phyloP scores from a whole-genome alignment of 2,329 filamentous ascomycete species.

The Aspergillus sp. region DNA sequence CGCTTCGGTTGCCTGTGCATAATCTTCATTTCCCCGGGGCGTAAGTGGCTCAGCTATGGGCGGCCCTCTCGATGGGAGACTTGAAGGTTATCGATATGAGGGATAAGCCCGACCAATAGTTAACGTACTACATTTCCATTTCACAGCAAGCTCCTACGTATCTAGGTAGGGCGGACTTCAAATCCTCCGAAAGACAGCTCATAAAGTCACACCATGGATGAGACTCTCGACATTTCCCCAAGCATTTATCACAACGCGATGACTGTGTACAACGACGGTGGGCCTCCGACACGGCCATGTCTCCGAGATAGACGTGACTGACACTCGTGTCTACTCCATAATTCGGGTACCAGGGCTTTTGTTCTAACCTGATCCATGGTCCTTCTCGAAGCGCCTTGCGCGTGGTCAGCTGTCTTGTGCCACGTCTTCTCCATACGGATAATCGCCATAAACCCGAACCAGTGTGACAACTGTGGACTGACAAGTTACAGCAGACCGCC shows the following conservation, averaged over 20 bases:
- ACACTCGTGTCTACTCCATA: neutral
- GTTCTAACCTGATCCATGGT: neutral
- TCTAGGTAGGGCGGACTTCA: neutral
- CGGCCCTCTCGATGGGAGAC: neutral
- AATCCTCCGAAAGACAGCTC: slow-evolving; percentile 5
- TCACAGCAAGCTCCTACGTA: neutral
- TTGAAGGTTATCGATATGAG: neutral
- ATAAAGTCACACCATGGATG: neutral
- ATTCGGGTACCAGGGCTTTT: neutral
- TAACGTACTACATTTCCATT: neutral
- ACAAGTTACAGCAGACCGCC: neutral
- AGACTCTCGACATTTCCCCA: neutral
- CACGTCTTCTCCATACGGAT: neutral
- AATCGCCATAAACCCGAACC: neutral
- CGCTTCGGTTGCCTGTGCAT: neutral
- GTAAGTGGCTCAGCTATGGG: neutral
- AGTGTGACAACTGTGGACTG: neutral
- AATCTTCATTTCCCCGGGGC: neutral
- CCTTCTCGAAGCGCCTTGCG: neutral
- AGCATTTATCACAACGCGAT: neutral
- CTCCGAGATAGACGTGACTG: neutral
- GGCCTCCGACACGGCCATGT: neutral
- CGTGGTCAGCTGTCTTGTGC: neutral
- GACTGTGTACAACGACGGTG: neutral
- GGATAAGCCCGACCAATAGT: neutral